phyloP scores from a whole-genome alignment of 306 rosid species.

The Geum urbanum region DNA sequence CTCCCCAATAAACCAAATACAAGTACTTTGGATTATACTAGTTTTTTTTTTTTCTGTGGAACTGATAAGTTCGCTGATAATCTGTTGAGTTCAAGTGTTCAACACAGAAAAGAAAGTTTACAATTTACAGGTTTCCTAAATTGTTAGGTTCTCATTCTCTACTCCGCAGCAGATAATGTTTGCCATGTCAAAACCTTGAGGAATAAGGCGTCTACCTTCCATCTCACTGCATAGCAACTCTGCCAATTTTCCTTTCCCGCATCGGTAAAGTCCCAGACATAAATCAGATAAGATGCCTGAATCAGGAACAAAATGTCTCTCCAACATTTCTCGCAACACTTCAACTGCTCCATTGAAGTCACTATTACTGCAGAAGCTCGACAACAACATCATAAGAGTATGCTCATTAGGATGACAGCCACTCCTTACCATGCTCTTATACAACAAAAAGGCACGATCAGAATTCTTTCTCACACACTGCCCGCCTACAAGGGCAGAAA shows the following conservation, averaged over 20 bases:
- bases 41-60: no score
- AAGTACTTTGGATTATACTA: neutral
- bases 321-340: conserved; percentile 61
- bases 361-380: conserved; percentile 50
- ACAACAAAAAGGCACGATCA: conserved; percentile 60
- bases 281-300: conserved; percentile 44
- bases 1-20: neutral
- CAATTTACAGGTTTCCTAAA: neutral
- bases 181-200: conserved; percentile 29
- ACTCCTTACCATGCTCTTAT: conserved; percentile 67
- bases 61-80: no score
- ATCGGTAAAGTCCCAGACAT: conserved; percentile 42
- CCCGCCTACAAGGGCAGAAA: conserved; percentile 66
- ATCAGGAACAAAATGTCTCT: conserved; percentile 48
- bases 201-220: conserved; percentile 4
- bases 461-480: conserved; percentile 58
- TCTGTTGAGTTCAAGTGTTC: rapidly evolving
- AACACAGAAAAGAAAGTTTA: neutral
- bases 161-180: conserved; percentile 12
- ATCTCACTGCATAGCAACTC: conserved; percentile 14
- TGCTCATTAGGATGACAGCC: conserved; percentile 52
- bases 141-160: conserved; percentile 18
- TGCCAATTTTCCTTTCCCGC: conserved; percentile 43
- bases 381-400: conserved; percentile 48
- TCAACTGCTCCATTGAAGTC: conserved; percentile 77